A percentile compares a stretch with the other conserved stretches of the same genome.
Conservation (phyloP, 192 early-diverging fungal genomes). For the Backusella psychrophila region DNA sequence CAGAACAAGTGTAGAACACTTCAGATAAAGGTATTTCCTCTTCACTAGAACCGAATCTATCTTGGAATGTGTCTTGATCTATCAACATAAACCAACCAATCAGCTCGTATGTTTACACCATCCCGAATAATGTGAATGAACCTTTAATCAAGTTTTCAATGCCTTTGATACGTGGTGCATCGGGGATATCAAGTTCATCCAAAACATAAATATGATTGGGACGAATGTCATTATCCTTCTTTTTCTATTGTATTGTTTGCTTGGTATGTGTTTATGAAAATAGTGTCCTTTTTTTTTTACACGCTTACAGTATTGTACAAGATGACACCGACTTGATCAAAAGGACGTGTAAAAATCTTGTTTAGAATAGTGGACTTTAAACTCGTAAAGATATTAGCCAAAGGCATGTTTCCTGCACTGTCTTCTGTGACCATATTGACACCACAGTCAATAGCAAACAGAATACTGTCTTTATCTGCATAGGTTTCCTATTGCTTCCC, state of each 20-base stretch:
- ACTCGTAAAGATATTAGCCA: conserved; percentile 40
- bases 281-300: background rate
- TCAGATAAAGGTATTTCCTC: conserved; percentile 57
- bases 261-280: background rate
- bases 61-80: conserved; percentile 42
- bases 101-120: background rate
- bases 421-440: conserved; percentile 39
- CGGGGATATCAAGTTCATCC: conserved; percentile 60
- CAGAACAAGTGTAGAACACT: conserved; percentile 61
- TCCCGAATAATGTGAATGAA: conserved; percentile 16
- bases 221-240: background rate
- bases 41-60: conserved; percentile 45
- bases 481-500: background rate
- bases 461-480: conserved; percentile 43
- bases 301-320: conserved; percentile 49
- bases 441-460: conserved; percentile 53
- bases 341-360: conserved; percentile 42
- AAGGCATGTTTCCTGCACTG: conserved; percentile 36
- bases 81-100: background rate
- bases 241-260: conserved; percentile 43
- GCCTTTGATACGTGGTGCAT: conserved; percentile 59
- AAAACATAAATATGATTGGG: conserved; percentile 58
- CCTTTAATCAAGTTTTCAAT: conserved; percentile 54
- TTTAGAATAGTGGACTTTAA: conserved; percentile 35
- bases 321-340: conserved; percentile 45